Evolutionary conservation across 768 basidiomycete species (phyloP), one percentile per base, ranked within the genome.

Genomic region (Cyclocybe aegerita): DNA sequence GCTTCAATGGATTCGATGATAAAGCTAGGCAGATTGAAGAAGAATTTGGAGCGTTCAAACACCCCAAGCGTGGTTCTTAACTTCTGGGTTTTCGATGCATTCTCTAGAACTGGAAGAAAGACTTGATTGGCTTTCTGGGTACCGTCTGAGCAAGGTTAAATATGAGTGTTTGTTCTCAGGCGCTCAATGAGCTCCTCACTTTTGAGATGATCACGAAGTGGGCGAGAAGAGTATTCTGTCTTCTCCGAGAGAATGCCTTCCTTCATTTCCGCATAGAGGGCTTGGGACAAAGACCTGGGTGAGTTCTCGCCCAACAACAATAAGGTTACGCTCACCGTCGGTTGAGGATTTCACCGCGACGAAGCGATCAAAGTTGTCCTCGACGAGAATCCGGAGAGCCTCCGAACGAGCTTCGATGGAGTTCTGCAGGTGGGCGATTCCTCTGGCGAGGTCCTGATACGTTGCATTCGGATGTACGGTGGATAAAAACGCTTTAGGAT

Each of bases 351-450:
- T 99, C 49, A 99, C 96, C 2, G 92, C 90, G 12, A 98, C 96
- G 61, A 98, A 99, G 9, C 93, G 80, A 70, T 98, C 95, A 68
- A 98, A 98, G 67, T 98, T 97, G 60, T 98, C 93, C 65, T 98
- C 95, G 8, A 99, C 97, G 31, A 99, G 78, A 15, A 95, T 83
- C 36, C 94, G 79, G 49, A 98, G 86, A n/a, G 95, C 97, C 58
- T 95, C 91, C 1, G 93, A 95, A 39, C 95, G 84, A 1, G 88
- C 80, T 61, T 98, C 95, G 50, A 98, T 86, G 9, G 91, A 88
- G 7, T 81, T 71, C 55, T 83, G 81, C 6, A 98, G 76, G 53
- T 86, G 82, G 0, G 78, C 65, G 23, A 93, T 87, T 3, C 95
- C 96, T 9, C 78, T 70, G 1, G 86, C 82, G 12, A 99, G 79